Percentiles rank a stretch among this genome's conserved stretches.
Evolutionary conservation across 1,284 basidiomycete species (phyloP).

Genomic region (Boletus mariae): DNA sequence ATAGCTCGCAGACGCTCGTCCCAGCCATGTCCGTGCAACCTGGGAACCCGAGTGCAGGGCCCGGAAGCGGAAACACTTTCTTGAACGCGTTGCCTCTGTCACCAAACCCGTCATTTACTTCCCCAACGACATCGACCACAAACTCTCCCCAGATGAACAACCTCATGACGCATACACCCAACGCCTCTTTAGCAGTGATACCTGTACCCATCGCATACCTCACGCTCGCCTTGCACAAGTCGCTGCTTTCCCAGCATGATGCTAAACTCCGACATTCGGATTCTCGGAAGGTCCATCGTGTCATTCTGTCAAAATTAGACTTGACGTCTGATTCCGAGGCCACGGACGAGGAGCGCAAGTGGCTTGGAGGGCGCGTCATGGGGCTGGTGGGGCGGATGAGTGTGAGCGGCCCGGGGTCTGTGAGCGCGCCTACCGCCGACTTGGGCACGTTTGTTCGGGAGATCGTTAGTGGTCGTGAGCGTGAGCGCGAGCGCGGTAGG

Average conservation of each 20-base stretch:
- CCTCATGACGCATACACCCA: constrained; percentile 2
- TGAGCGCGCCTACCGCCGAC: constrained; percentile 47
- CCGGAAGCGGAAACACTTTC: constrained; percentile 12
- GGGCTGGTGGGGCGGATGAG: constrained; percentile 38
- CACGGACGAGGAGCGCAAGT: constrained; percentile 28
- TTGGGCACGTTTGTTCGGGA: constrained; percentile 36
- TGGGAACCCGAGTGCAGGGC: constrained; percentile 12
- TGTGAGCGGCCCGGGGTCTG: constrained; percentile 31
- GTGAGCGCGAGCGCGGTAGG: constrained; percentile 23
- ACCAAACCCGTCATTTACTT: constrained; percentile 9
- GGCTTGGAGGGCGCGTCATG: constrained; percentile 30
- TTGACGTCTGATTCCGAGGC: constrained; percentile 33
- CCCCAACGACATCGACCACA: constrained; percentile 2
- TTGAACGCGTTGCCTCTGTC: constrained; percentile 13
- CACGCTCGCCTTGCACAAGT: constrained; percentile 46
- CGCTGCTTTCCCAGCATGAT: constrained; percentile 51
- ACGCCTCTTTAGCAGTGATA: neutral
- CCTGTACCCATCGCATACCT: constrained; percentile 32
- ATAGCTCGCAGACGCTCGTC: constrained; percentile 9
- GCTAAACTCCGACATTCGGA: constrained; percentile 50
- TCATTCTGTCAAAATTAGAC: constrained; percentile 51
- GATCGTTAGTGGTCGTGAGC: constrained; percentile 31
- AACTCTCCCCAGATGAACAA: constrained; percentile 10
- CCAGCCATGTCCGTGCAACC: constrained; percentile 6
- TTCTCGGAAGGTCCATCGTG: constrained; percentile 58